These are phyloP conservation scores for Epicoccum sorghinum DNA, from an alignment of 2,329 filamentous ascomycete genomes.

Conservation along the genomic window DNA sequence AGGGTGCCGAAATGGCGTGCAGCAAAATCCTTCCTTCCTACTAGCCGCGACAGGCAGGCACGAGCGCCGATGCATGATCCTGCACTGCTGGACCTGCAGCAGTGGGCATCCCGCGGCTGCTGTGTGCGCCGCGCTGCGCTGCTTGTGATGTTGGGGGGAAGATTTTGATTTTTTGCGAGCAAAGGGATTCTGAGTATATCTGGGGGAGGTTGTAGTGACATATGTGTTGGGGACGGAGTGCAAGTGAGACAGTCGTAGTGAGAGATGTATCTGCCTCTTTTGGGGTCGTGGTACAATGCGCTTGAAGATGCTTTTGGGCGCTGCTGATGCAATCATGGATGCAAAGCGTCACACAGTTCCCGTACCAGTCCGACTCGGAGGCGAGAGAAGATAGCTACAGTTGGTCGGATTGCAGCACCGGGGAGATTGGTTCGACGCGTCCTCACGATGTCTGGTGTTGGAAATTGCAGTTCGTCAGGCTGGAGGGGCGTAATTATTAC, in stretches of 20 bases:
- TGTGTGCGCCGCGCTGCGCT: neutral
- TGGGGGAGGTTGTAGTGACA: too few species aligned
- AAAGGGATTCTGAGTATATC: neutral
- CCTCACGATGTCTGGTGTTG: too few species aligned
- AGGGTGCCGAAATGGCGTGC: neutral
- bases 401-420: neutral
- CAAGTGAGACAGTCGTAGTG: neutral
- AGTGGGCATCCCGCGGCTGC: too few species aligned
- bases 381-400: neutral
- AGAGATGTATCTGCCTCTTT: slow-evolving; percentile 2
- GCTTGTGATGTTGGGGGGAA: neutral
- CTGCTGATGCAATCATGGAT: slow-evolving; percentile 9
- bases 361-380: neutral
- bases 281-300: slow-evolving; percentile 12
- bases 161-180: neutral
- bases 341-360: slow-evolving; percentile 9
- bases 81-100: slow-evolving; percentile 5
- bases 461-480: too few species aligned
- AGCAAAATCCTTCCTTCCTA: neutral
- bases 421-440: neutral
- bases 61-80: slow-evolving; percentile 13
- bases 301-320: slow-evolving; percentile 6
- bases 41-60: slow-evolving; percentile 17
- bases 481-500: neutral
- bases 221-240: too few species aligned